Evolutionary conservation across 2,329 filamentous ascomycete species (phyloP).

Genomic region (Scytalidium lignicola): DNA sequence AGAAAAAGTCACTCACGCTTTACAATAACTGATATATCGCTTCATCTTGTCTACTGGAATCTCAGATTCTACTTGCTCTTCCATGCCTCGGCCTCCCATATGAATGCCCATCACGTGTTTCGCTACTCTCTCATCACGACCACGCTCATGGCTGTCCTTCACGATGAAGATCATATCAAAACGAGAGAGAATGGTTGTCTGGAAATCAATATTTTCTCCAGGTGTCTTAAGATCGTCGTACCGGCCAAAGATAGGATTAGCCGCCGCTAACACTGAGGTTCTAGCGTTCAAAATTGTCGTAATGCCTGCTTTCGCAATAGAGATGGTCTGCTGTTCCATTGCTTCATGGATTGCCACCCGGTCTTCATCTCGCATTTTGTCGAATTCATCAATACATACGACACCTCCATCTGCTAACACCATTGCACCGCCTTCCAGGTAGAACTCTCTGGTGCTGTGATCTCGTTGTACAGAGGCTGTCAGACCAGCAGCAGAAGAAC

Average conservation of each 20-base stretch:
- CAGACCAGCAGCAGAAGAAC: slow-evolving; percentile 93
- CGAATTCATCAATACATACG: slow-evolving; percentile 98
- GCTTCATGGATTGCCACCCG: slow-evolving; percentile 98
- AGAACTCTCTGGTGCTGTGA: slow-evolving; percentile 88
- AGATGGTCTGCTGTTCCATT: slow-evolving; percentile 99
- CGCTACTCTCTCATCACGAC: slow-evolving; percentile 87
- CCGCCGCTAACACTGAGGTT: slow-evolving; percentile 90
- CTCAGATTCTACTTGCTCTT: slow-evolving; percentile 80
- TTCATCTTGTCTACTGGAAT: slow-evolving; percentile 96
- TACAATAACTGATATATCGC: slow-evolving; percentile 95
- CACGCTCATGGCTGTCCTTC: slow-evolving; percentile 85
- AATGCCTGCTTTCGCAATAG: slow-evolving; percentile 96
- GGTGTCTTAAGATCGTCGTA: slow-evolving; percentile 98
- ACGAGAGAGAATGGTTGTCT: slow-evolving; percentile 94
- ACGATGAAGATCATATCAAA: slow-evolving; percentile 99
- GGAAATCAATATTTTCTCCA: slow-evolving; percentile 98
- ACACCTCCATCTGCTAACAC: slow-evolving; percentile 95
- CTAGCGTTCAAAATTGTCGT: slow-evolving; percentile 96
- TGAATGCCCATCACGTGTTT: slow-evolving; percentile 97
- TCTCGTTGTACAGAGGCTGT: slow-evolving; percentile 96
- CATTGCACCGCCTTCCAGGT: slow-evolving; percentile 97
- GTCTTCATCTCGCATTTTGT: slow-evolving; percentile 99
- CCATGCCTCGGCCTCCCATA: slow-evolving; percentile 80
- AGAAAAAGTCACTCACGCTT: slow-evolving; percentile 60
- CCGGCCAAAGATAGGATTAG: slow-evolving; percentile 94